phyloP scores from a whole-genome alignment of 257 asterid species.

The Ilex asprella region DNA sequence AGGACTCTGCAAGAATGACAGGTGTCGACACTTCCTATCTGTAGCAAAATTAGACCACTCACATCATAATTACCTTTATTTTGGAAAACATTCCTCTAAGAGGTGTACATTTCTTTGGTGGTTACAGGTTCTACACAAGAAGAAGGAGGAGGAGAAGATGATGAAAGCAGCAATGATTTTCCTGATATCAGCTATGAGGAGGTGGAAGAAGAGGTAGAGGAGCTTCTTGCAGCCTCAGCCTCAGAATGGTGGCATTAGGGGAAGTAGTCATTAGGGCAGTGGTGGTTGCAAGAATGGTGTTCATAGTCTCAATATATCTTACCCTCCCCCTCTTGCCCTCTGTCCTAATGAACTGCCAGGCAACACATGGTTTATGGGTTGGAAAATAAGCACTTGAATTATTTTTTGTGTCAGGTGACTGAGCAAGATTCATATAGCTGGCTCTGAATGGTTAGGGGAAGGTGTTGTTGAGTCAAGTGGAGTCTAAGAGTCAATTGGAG shows the following conservation, averaged over 20 bases:
- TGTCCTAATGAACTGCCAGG: too few relatives aligned
- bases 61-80: background rate
- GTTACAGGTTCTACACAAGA: background rate
- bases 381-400: too few relatives aligned
- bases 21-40: background rate
- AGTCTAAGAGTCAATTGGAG: too few relatives aligned
- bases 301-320: too few relatives aligned
- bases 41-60: too few relatives aligned
- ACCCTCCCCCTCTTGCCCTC: too few relatives aligned
- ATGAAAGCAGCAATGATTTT: slow-evolving; percentile 7
- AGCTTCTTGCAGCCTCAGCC: slow-evolving; percentile 4
- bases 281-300: too few relatives aligned
- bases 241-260: background rate
- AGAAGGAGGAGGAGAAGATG: slow-evolving; percentile 1
- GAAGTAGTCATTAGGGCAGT: background rate
- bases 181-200: slow-evolving; percentile 2
- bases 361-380: too few relatives aligned
- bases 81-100: background rate
- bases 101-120: background rate
- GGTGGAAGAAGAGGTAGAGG: slow-evolving; percentile 11
- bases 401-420: too few relatives aligned
- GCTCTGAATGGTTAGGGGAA: too few relatives aligned
- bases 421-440: too few relatives aligned
- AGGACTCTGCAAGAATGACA: slow-evolving; percentile 5
- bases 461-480: too few relatives aligned